Conservation (phyloP, 163 green algal species). For the Prototheca cutis region DNA sequence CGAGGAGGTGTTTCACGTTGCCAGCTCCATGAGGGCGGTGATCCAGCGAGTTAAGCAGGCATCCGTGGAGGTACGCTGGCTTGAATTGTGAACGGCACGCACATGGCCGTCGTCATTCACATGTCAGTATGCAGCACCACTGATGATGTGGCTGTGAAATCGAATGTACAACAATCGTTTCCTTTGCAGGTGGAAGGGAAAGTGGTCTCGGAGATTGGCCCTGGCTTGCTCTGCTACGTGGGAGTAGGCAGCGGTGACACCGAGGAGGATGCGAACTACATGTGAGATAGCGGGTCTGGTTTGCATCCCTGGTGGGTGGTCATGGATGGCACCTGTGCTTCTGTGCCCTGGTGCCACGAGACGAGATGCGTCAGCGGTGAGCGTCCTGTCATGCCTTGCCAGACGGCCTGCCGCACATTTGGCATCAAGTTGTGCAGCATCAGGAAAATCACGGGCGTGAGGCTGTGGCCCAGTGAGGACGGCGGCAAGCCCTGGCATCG, state of each 20-base stretch:
- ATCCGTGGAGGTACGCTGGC: conserved; percentile 27
- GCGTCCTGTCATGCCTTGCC: too few relatives aligned
- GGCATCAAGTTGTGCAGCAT: conserved; percentile 8
- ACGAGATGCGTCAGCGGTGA: too few relatives aligned
- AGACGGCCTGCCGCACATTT: too few relatives aligned
- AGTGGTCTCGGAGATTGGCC: conserved; percentile 39
- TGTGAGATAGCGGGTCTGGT: too few relatives aligned
- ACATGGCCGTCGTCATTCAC: neutral
- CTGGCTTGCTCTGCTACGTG: conserved; percentile 51
- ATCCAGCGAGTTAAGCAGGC: conserved; percentile 50
- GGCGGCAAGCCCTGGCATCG: conserved; percentile 29
- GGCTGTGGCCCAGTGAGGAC: conserved; percentile 30
- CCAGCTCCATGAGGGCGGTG: conserved; percentile 58
- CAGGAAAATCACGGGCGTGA: conserved; percentile 27
- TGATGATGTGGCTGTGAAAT: too few relatives aligned
- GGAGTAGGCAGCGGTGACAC: conserved; percentile 39
- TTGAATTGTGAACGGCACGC: too few relatives aligned
- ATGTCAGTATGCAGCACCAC: neutral
- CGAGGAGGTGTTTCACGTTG: too few relatives aligned
- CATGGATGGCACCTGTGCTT: too few relatives aligned
- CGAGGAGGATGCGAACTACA: conserved; percentile 40
- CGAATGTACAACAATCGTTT: too few relatives aligned
- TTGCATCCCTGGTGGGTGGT: too few relatives aligned
- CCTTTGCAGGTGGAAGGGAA: conserved; percentile 38
- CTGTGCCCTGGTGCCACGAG: too few relatives aligned